These are phyloP conservation scores for Aureobasidium sp. DNA, from an alignment of 2,329 filamentous ascomycete species.

Conservation along the genomic window DNA sequence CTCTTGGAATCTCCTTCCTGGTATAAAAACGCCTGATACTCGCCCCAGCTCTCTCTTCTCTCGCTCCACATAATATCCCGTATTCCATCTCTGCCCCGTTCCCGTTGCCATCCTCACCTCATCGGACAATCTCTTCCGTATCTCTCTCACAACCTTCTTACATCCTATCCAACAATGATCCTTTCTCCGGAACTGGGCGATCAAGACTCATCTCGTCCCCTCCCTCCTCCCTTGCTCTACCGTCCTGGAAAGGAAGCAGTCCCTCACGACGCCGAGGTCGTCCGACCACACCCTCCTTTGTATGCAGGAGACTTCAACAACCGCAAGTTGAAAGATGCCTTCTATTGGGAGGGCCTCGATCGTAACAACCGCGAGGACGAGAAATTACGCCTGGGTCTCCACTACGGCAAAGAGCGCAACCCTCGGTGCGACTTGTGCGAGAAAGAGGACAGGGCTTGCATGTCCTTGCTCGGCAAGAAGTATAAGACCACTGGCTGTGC, in stretches of 20 bases:
- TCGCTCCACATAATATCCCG: background rate
- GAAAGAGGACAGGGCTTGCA: background rate
- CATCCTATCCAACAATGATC: background rate
- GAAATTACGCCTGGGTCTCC: background rate
- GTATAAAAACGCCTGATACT: background rate
- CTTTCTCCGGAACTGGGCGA: background rate
- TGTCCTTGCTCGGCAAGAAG: background rate
- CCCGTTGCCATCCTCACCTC: background rate
- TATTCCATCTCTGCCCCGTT: background rate
- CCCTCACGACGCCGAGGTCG: background rate
- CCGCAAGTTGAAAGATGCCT: background rate
- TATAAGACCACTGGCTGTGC: background rate
- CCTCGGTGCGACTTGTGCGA: background rate
- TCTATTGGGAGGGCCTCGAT: background rate
- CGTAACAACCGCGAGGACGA: background rate
- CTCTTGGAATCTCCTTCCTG: background rate
- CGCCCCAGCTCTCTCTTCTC: background rate
- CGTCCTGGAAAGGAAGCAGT: background rate
- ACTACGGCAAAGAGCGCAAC: background rate
- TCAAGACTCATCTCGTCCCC: background rate
- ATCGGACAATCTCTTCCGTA: background rate
- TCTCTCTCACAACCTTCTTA: background rate
- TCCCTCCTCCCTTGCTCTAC: background rate
- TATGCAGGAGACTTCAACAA: background rate
- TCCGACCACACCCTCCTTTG: background rate